Evolutionary conservation across 2,329 filamentous ascomycete species (phyloP).

Genomic region (Arthrobotrys pseudoclavata): DNA sequence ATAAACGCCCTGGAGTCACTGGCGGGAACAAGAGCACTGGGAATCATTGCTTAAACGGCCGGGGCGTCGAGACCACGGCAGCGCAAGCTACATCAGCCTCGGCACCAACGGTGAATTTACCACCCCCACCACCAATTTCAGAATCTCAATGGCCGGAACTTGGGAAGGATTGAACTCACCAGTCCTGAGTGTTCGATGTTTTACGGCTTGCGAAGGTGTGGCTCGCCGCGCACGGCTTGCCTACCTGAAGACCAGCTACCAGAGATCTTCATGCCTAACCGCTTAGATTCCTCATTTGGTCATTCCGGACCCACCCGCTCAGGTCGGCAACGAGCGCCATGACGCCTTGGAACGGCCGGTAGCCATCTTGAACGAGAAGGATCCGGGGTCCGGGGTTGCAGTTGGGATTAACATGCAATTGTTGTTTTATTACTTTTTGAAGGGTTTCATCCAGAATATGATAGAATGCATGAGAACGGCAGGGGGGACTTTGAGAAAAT

Average conservation of each 20-base stretch:
- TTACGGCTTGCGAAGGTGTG: background rate
- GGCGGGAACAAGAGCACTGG: constrained; percentile 11
- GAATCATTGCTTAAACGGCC: background rate
- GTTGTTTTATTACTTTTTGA: constrained; percentile 11
- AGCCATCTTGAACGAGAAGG: background rate
- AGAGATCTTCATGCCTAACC: background rate
- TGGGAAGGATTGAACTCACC: constrained; percentile 24
- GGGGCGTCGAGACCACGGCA: background rate
- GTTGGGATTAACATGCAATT: background rate
- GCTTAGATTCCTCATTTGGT: background rate
- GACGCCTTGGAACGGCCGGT: background rate
- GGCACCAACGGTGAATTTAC: background rate
- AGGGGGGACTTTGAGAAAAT: background rate
- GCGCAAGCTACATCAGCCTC: background rate
- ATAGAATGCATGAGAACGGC: background rate
- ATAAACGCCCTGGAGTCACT: constrained; percentile 1
- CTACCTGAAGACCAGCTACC: background rate
- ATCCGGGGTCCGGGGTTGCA: background rate
- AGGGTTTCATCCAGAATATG: background rate
- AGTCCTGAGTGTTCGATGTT: background rate
- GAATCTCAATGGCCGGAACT: constrained; percentile 44
- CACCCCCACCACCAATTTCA: constrained; percentile 32
- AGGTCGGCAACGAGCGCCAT: background rate
- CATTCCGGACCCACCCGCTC: background rate
- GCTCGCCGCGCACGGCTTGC: background rate